These are phyloP conservation scores for Lipomyces anomalus DNA, from an alignment of 805 yeast species.

Conservation along the genomic window DNA sequence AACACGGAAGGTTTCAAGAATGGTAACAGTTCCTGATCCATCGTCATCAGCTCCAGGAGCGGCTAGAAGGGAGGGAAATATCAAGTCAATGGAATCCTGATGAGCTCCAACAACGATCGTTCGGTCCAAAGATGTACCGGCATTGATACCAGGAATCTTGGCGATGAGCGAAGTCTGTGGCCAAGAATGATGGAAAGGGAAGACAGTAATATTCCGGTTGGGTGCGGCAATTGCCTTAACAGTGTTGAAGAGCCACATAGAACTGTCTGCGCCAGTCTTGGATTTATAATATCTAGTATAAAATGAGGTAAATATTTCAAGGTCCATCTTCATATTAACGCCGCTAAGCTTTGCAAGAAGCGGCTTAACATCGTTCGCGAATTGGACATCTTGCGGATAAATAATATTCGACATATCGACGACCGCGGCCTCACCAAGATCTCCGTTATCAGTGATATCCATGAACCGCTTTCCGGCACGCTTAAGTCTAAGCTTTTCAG, in stretches of 20 bases:
- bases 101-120: slow-evolving; percentile 81
- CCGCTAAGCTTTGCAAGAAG: slow-evolving; percentile 44
- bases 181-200: slow-evolving; percentile 65
- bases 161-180: slow-evolving; percentile 71
- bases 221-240: slow-evolving; percentile 34
- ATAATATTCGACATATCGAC: slow-evolving; percentile 33
- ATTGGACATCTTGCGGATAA: slow-evolving; percentile 48
- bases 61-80: slow-evolving; percentile 59
- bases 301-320: slow-evolving; percentile 63
- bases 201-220: slow-evolving; percentile 40
- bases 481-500: slow-evolving; percentile 42
- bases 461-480: slow-evolving; percentile 26
- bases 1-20: slow-evolving; percentile 67
- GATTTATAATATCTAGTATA: slow-evolving; percentile 73
- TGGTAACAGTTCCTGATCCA: slow-evolving; percentile 80
- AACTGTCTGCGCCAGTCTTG: slow-evolving; percentile 61
- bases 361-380: slow-evolving; percentile 38
- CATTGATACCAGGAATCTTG: slow-evolving; percentile 46
- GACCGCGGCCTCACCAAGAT: background rate
- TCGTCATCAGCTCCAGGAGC: slow-evolving; percentile 97
- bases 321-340: slow-evolving; percentile 44
- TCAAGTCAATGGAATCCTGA: slow-evolving; percentile 73
- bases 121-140: slow-evolving; percentile 37
- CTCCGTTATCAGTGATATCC: slow-evolving; percentile 18
- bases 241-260: slow-evolving; percentile 59